A percentile compares a stretch with the other conserved stretches of the same genome.
Conservation (phyloP, 169 alveolate species). For the Plasmodium malariae region DNA sequence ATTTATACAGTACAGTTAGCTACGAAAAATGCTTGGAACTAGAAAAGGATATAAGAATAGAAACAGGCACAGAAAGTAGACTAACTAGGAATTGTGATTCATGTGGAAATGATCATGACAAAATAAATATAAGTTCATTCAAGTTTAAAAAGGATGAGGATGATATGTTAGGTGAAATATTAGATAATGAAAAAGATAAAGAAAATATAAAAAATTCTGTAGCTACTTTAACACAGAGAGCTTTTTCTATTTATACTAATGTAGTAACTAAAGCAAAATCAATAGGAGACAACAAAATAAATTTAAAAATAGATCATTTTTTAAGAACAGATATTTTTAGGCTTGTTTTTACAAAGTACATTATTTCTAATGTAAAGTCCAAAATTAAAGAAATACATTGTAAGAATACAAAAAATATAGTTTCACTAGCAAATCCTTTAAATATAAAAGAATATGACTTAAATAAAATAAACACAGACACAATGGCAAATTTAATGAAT, state of each 20-base stretch:
- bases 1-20: slow-evolving; percentile 39
- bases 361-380: slow-evolving; percentile 19
- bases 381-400: slow-evolving; percentile 67
- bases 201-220: slow-evolving; percentile 53
- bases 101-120: slow-evolving; percentile 7
- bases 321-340: slow-evolving; percentile 71
- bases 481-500: slow-evolving; percentile 73
- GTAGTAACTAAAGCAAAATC: slow-evolving; percentile 52
- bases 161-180: slow-evolving; percentile 73
- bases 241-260: slow-evolving; percentile 45
- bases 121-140: slow-evolving; percentile 46
- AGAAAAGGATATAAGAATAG: slow-evolving; percentile 67
- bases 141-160: slow-evolving; percentile 75
- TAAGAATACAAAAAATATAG: slow-evolving; percentile 56
- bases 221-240: slow-evolving; percentile 51
- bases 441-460: slow-evolving; percentile 57
- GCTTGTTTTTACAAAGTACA: slow-evolving; percentile 45
- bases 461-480: slow-evolving; percentile 52
- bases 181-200: slow-evolving; percentile 68
- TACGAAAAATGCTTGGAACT: slow-evolving; percentile 51
- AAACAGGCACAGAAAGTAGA: slow-evolving; percentile 56
- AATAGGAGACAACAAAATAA: slow-evolving; percentile 29
- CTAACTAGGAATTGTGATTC: background rate
- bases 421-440: slow-evolving; percentile 73
- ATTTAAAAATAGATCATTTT: slow-evolving; percentile 64